Conservation (phyloP, 345 rosid genomes). For the Eucalyptus cloeziana region DNA sequence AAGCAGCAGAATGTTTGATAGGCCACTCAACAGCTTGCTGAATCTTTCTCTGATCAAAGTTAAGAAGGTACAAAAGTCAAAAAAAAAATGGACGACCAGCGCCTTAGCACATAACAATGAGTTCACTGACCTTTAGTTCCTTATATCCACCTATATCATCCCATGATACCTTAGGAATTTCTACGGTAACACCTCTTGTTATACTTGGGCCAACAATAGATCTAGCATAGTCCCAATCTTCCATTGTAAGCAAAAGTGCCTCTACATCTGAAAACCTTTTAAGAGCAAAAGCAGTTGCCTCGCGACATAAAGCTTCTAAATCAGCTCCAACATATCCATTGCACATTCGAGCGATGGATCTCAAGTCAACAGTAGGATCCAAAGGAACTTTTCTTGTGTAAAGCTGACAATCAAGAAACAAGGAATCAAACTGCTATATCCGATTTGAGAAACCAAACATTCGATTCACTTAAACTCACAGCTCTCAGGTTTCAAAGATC, state of each 20-base stretch:
- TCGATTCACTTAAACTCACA: neutral
- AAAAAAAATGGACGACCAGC: neutral
- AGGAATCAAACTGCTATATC: neutral
- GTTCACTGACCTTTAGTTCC: constrained; percentile 42
- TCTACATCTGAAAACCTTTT: constrained; percentile 31
- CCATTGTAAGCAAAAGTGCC: constrained; percentile 24
- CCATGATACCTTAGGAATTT: constrained; percentile 88
- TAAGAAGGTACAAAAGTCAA: neutral
- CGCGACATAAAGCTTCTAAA: constrained; percentile 87
- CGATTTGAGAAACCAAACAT: neutral
- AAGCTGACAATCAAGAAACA: constrained; percentile 26
- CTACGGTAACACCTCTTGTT: constrained; percentile 84
- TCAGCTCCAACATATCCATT: constrained; percentile 96
- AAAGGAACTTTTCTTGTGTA: constrained; percentile 60
- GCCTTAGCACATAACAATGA: neutral
- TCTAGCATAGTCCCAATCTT: constrained; percentile 68
- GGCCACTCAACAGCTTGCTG: constrained; percentile 97
- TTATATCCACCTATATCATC: constrained; percentile 82
- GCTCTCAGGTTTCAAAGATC: neutral
- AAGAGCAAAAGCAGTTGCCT: constrained; percentile 51
- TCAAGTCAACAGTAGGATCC: constrained; percentile 42
- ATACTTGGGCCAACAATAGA: constrained; percentile 76
- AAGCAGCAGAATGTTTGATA: constrained; percentile 64
- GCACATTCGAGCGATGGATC: constrained; percentile 67
- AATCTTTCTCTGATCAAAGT: constrained; percentile 58